These are phyloP conservation scores for Chlorella sorokiniana DNA, from an alignment of 139 green algal species.

Conservation along the genomic window DNA sequence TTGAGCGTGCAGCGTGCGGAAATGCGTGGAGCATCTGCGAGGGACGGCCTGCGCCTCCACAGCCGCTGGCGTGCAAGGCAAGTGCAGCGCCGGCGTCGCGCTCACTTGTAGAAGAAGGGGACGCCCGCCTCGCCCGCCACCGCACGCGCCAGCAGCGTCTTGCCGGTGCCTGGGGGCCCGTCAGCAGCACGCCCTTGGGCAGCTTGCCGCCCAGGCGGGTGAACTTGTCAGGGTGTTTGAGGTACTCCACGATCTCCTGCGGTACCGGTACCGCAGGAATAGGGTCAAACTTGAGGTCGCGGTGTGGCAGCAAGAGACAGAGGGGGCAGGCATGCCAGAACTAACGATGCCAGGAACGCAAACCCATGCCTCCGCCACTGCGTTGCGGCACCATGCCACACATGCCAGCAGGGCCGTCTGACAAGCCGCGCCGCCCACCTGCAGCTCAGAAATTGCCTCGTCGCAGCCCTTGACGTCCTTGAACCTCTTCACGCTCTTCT, in stretches of 20 bases:
- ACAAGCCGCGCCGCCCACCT: background rate
- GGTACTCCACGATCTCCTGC: slow-evolving; percentile 93
- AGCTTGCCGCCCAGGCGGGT: slow-evolving; percentile 91
- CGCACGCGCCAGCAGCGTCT: slow-evolving; percentile 46
- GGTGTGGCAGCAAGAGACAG: background rate
- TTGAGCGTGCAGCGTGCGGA: too few species aligned
- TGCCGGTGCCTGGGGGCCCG: slow-evolving; percentile 71
- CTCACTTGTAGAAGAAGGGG: slow-evolving; percentile 95
- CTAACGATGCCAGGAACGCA: background rate
- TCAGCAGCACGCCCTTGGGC: slow-evolving; percentile 85
- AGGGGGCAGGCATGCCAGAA: background rate
- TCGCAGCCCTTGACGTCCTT: slow-evolving; percentile 84
- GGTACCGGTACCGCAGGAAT: background rate
- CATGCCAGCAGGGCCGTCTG: too few species aligned
- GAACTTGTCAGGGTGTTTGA: slow-evolving; percentile 87
- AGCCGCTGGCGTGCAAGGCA: background rate
- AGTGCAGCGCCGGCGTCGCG: background rate
- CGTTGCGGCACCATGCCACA: background rate
- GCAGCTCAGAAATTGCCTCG: slow-evolving; percentile 94
- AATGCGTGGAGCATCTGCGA: background rate
- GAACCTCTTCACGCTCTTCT: slow-evolving; percentile 68
- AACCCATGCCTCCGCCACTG: too few species aligned
- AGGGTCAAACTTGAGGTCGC: background rate
- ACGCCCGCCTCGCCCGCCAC: slow-evolving; percentile 92
- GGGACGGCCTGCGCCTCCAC: background rate